phyloP scores from a whole-genome alignment of 2,329 filamentous ascomycete genomes.

The Aspergillus clavatus region DNA sequence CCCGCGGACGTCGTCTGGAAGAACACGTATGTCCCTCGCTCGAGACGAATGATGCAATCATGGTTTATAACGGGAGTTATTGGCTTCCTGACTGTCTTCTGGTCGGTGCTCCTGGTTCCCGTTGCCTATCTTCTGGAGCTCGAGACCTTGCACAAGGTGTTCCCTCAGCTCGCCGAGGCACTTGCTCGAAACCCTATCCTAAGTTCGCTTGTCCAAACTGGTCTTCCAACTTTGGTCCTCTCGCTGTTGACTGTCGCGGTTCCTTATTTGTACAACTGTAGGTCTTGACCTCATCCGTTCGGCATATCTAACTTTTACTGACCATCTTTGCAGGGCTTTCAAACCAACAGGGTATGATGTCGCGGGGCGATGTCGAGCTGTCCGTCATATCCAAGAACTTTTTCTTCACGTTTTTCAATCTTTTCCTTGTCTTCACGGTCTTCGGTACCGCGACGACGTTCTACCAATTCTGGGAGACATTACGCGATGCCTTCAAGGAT shows the following conservation, averaged over 20 bases:
- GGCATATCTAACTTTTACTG: constrained; percentile 4
- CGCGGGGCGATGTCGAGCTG: constrained; percentile 87
- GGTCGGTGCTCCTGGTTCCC: constrained; percentile 75
- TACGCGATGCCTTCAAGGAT: constrained; percentile 72
- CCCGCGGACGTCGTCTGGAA: constrained; percentile 92
- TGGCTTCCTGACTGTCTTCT: constrained; percentile 75
- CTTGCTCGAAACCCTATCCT: constrained; percentile 66
- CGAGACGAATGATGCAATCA: constrained; percentile 67
- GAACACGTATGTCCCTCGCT: constrained; percentile 80
- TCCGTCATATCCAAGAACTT: constrained; percentile 98
- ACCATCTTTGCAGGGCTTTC: constrained; percentile 57
- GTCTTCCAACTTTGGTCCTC: constrained; percentile 76
- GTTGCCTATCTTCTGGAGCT: constrained; percentile 76
- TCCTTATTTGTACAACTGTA: constrained; percentile 89
- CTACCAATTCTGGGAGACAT: constrained; percentile 56
- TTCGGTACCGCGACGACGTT: constrained; percentile 77
- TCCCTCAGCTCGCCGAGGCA: constrained; percentile 63
- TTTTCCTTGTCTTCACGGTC: constrained; percentile 90
- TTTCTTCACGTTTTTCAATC: constrained; percentile 99
- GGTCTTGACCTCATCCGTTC: constrained; percentile 21
- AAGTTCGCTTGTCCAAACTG: constrained; percentile 76
- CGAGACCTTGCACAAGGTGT: constrained; percentile 69
- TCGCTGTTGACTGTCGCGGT: constrained; percentile 85
- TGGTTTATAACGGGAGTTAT: constrained; percentile 85
- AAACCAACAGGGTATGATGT: constrained; percentile 89